Evolutionary conservation across 192 early-diverging fungal species (phyloP).

Genomic region (Umbelopsis vinacea): DNA sequence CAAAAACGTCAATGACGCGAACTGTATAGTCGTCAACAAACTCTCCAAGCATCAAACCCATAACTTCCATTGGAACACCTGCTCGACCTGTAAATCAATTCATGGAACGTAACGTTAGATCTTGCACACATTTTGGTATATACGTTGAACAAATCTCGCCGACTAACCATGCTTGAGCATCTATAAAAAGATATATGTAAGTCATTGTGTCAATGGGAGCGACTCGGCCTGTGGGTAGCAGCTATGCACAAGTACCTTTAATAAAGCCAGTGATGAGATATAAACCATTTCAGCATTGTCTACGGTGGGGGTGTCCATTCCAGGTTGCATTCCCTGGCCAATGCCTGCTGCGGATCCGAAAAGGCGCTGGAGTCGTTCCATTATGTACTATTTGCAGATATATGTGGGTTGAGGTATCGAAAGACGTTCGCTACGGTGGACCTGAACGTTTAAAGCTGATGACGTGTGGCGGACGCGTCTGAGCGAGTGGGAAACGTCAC

Average conservation of each 20-base stretch:
- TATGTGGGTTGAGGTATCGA: conserved; percentile 19
- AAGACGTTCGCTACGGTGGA: not conserved
- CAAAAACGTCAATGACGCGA: conserved; percentile 99
- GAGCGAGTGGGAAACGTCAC: not conserved
- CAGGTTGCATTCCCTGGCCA: conserved; percentile 58
- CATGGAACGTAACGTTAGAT: conserved; percentile 14
- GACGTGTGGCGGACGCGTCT: conserved; percentile 19
- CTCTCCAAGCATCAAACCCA: conserved; percentile 99
- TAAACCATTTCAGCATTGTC: conserved; percentile 99
- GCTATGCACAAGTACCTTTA: conserved; percentile 69
- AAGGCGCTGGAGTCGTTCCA: conserved; percentile 66
- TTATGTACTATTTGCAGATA: conserved; percentile 28
- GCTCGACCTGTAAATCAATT: conserved; percentile 73
- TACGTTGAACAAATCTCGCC: not conserved
- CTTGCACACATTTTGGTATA: not conserved
- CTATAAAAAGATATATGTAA: conserved; percentile 35
- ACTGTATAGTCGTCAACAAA: conserved; percentile 99
- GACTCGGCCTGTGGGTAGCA: not conserved
- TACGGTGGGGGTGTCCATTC: conserved; percentile 88
- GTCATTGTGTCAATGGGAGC: not conserved
- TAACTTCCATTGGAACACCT: conserved; percentile 99
- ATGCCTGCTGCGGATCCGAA: conserved; percentile 57
- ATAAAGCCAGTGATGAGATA: conserved; percentile 96
- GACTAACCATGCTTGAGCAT: conserved; percentile 87
- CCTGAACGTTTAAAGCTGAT: conserved; percentile 12